Base-by-base conservation (phyloP, 1,284 basidiomycete genomes). In the Trichosporon coremiiforme region DNA sequence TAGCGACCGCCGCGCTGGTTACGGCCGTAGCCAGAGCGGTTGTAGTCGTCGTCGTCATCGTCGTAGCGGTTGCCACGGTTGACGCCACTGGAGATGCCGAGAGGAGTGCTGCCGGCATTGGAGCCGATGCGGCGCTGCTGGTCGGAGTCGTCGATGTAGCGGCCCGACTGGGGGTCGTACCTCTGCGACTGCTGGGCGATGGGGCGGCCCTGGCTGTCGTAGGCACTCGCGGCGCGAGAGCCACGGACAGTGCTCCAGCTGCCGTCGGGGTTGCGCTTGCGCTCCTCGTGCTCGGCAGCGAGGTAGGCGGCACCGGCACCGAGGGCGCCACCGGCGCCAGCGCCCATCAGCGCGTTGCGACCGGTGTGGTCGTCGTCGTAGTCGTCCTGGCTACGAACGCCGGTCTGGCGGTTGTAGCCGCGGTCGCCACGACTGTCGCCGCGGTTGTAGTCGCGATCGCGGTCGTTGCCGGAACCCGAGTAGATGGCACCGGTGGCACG, bases 281-380 rank as follows among this genome's bases (percentile, higher is more conserved):
- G 31, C 57, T 35, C 29, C 17, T 62, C 57, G 29, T 33, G 57
- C 62, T 64, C 20, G 62, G 20, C 29, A 31, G 35, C 35, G 36
- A 35, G 17, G 36, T 38, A 38, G n/a, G 38, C 22, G 10, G 35
- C 62, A 10, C 62, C 62, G 6, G 35, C 62, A 22, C 31, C 60
- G 17, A 64, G n/a, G 0, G 62, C 62, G 9, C 29, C 62, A 7
- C 29, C 62, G 35, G 29, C 62, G 12, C 62, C 62, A 12, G 35
- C 62, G 20, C 57, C 57, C 5, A 64, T n/a, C 0, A 29, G 22
- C 7, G 62, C 62, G 35, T 64, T 38, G 62, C 62, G 62, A 3
- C 62, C 60, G 9, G 13, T 66, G 70, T 45, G 91, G 91, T 53
- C 47, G 9, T 92, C 90, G 76, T 84, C 91, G 80, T 88, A 85